Evolutionary conservation across 208 protist genomes (phyloP).

Genomic region (Acanthamoeba quina): DNA sequence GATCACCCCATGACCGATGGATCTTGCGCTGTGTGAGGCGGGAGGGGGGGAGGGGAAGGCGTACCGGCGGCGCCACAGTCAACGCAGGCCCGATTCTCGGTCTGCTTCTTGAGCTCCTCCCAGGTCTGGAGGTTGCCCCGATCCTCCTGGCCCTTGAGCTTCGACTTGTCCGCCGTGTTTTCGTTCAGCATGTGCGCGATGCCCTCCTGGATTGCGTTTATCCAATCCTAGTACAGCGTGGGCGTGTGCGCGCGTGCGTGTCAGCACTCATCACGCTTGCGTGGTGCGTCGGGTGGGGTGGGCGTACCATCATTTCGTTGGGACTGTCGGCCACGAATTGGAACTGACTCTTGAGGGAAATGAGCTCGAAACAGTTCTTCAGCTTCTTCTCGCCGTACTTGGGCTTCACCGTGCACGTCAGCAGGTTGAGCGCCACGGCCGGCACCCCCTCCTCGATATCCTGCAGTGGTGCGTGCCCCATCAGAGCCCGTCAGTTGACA

Average conservation of each 20-base stretch:
- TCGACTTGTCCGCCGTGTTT: slow-evolving; percentile 58
- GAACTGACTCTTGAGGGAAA: slow-evolving; percentile 49
- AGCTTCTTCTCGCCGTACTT: slow-evolving; percentile 32
- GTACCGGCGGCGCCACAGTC: slow-evolving; percentile 69
- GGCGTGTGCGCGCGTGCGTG: not conserved
- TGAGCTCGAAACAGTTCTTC: slow-evolving; percentile 63
- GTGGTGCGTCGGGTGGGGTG: not conserved
- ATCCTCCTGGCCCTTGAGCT: slow-evolving; percentile 37
- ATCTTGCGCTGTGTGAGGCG: not conserved
- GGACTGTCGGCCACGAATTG: slow-evolving; percentile 30
- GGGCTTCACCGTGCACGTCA: slow-evolving; percentile 47
- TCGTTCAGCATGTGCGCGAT: slow-evolving; percentile 29
- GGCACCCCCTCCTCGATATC: slow-evolving; percentile 55
- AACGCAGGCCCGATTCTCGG: slow-evolving; percentile 52
- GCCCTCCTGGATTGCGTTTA: slow-evolving; percentile 40
- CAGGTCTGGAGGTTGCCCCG: slow-evolving; percentile 52
- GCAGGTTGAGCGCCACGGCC: slow-evolving; percentile 36
- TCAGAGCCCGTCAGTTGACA: not conserved
- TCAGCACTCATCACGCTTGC: not conserved
- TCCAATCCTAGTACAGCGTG: not conserved
- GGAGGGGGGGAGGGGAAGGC: not conserved
- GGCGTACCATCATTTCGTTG: slow-evolving; percentile 23
- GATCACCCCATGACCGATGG: not conserved
- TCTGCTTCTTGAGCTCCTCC: slow-evolving; percentile 38
- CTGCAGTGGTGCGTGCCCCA: not conserved